These are phyloP conservation scores for Gnomoniopsis smithogilvyi DNA, from an alignment of 2,329 filamentous ascomycete genomes.

Conservation along the genomic window DNA sequence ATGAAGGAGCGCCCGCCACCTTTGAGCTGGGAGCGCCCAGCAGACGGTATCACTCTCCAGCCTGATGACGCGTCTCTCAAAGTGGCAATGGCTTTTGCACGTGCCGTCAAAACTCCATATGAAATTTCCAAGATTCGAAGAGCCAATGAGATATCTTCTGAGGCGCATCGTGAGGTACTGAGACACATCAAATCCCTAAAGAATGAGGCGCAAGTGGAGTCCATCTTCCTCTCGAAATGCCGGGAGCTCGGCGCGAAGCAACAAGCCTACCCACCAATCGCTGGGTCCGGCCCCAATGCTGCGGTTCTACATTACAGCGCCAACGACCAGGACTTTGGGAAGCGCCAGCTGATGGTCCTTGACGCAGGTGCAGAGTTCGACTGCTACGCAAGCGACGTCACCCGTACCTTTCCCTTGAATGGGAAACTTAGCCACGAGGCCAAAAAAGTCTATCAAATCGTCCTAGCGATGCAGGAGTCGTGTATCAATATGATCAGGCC, in stretches of 20 bases:
- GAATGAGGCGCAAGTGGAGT: conserved; percentile 83
- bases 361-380: conserved; percentile 86
- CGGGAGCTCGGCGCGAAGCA: conserved; percentile 68
- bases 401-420: conserved; percentile 77
- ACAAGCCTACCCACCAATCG: conserved; percentile 88
- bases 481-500: conserved; percentile 69
- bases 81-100: conserved; percentile 73
- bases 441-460: conserved; percentile 70
- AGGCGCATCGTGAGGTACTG: conserved; percentile 73
- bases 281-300: conserved; percentile 77
- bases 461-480: conserved; percentile 75
- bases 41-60: conserved; percentile 26
- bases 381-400: conserved; percentile 87
- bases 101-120: conserved; percentile 81
- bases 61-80: conserved; percentile 55
- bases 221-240: conserved; percentile 70
- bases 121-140: conserved; percentile 79
- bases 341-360: conserved; percentile 72
- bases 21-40: conserved; percentile 28
- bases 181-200: conserved; percentile 57
- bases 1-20: conserved; percentile 24
- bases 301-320: conserved; percentile 82
- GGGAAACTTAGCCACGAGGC: conserved; percentile 67
- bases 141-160: conserved; percentile 76
- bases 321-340: conserved; percentile 70